A percentile compares a stretch with the other conserved stretches of the same genome.
These are phyloP conservation scores for Globisporangium cystogenes DNA, from an alignment of 352 stramenopile species.

Conservation along the genomic window DNA sequence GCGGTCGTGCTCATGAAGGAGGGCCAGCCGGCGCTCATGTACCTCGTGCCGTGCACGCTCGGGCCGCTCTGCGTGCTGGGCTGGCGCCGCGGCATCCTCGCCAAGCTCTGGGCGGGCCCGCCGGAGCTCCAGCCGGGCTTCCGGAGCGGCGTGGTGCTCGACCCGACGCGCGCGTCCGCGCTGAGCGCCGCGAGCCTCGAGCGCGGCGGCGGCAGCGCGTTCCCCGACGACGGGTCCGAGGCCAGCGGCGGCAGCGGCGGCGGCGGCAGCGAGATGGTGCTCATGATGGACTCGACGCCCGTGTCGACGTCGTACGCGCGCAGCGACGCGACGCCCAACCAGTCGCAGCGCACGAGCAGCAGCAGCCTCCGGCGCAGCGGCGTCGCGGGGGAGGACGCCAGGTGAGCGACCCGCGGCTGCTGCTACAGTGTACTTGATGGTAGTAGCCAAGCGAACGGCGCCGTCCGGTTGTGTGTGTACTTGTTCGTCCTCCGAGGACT, in stretches of 20 bases:
- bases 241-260: too few relatives aligned
- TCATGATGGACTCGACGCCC: slow-evolving; percentile 35
- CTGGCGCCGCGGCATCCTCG: slow-evolving; percentile 80
- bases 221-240: slow-evolving; percentile 22
- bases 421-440: too few relatives aligned
- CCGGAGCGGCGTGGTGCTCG: slow-evolving; percentile 1
- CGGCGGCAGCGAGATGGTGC: slow-evolving; percentile 29
- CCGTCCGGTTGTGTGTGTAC: too few relatives aligned
- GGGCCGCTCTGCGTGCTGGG: slow-evolving; percentile 72
- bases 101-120: slow-evolving; percentile 89
- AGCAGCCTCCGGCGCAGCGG: background rate
- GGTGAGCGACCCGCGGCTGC: too few relatives aligned
- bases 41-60: slow-evolving; percentile 93
- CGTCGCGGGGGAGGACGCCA: background rate
- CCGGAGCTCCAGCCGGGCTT: slow-evolving; percentile 32
- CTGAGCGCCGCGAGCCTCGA: slow-evolving; percentile 18
- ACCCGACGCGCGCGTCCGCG: slow-evolving; percentile 2
- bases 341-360: slow-evolving; percentile 6
- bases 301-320: slow-evolving; percentile 39
- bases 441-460: too few relatives aligned
- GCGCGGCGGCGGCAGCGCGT: slow-evolving; percentile 15
- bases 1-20: slow-evolving; percentile 90
- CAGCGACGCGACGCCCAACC: slow-evolving; percentile 26
- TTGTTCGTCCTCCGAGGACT: too few relatives aligned
- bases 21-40: slow-evolving; percentile 95